Evolutionary conservation across 495 filamentous ascomycete genomes (phyloP), one percentile per base, ranked within the genome.

Genomic region (Corynascus novoguineensis): DNA sequence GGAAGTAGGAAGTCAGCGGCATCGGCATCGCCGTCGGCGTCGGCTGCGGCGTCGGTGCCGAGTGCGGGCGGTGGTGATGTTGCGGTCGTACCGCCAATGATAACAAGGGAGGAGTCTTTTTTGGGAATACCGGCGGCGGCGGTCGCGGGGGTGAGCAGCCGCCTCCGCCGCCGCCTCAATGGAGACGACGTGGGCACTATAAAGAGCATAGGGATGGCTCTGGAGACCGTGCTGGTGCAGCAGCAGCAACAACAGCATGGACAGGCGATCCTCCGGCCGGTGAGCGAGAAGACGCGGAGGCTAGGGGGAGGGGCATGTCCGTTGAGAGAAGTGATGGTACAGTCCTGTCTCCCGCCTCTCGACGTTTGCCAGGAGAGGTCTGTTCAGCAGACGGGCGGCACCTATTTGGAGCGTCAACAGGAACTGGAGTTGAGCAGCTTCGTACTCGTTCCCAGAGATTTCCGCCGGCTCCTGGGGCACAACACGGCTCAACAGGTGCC

Each of bases 71-170:
- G 1, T 11, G 34, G 5, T 14, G 37, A 11, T 29, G 5, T 1
- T 25, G 11, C 24, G 19, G 10, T n/a, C n/a, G n/a, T n/a, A n/a
- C n/a, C n/a, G n/a, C n/a, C n/a, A n/a, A n/a, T n/a, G n/a, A n/a
- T n/a, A n/a, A n/a, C 11, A 15, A 34, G 15, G n/a, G n/a, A 41
- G 34, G 7, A 37, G n/a, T 63, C 72, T 68, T 73, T 73, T 68
- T 74, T 74, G 67, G 67, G 59, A 40, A 64, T 59, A 41, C 57
- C 57, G 54, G 57, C 57, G 56, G 59, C 28, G 54, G 55, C 37
- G 55, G 38, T n/a, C n/a, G n/a, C 21, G 40, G 38, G 22, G n/a
- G 29, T 22, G 34, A 24, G 34, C 15, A 14, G 21, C 35, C n/a
- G 27, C 54, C 55, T 37, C 29, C 55, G 55, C 46, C 46, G 47